phyloP scores from a whole-genome alignment of 1,284 basidiomycete genomes.

The Ustilago sp. region DNA sequence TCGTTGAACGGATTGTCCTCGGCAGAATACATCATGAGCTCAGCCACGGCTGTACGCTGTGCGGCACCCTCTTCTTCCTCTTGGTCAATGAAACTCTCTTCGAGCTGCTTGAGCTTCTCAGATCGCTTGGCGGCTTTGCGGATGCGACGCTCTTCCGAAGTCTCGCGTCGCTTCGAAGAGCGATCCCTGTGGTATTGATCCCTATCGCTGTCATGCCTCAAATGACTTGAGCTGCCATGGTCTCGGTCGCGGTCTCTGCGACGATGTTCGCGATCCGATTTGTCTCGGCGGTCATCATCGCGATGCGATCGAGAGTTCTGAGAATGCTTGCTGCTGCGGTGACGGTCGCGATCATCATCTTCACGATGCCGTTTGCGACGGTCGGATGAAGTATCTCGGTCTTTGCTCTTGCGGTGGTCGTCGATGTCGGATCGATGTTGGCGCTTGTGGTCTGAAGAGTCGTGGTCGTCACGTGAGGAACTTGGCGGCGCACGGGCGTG shows the following conservation, averaged over 20 bases:
- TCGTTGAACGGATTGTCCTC: constrained; percentile 98
- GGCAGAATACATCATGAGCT: constrained; percentile 78
- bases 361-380: constrained; percentile 35
- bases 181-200: constrained; percentile 20
- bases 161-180: constrained; percentile 39
- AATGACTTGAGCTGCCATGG: constrained; percentile 26
- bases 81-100: constrained; percentile 27
- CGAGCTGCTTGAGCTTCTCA: constrained; percentile 36
- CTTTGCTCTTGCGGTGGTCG: constrained; percentile 18
- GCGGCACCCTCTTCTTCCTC: constrained; percentile 50
- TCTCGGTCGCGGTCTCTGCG: constrained; percentile 24
- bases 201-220: constrained; percentile 26
- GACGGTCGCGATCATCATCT: constrained; percentile 15
- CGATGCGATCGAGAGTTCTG: constrained; percentile 24
- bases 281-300: constrained; percentile 16
- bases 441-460: constrained; percentile 25
- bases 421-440: constrained; percentile 25
- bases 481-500: constrained; percentile 18
- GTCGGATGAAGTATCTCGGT: constrained; percentile 23
- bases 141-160: constrained; percentile 56
- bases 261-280: constrained; percentile 26
- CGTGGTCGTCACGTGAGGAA: constrained; percentile 25
- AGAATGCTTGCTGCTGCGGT: constrained; percentile 3
- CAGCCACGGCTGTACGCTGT: constrained; percentile 60
- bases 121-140: constrained; percentile 60